Percentiles rank a stretch among this genome's conserved stretches.
These are phyloP conservation scores for Leishmania turanica DNA, from an alignment of 208 protist species.

Conservation along the genomic window DNA sequence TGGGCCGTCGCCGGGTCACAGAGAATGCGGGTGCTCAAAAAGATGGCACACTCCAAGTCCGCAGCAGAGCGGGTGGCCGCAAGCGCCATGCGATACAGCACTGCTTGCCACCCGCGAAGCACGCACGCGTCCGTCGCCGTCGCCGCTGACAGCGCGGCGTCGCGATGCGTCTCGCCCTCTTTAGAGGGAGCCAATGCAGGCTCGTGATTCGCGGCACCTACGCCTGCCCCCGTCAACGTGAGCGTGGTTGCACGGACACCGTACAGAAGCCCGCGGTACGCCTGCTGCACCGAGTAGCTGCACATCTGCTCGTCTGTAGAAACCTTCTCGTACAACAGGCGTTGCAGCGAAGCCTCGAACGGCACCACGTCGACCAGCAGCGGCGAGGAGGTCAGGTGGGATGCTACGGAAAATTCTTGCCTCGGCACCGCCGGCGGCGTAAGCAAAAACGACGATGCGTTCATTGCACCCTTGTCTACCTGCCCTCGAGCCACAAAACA, in stretches of 20 bases:
- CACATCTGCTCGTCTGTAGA: slow-evolving; percentile 62
- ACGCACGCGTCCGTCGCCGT: not conserved
- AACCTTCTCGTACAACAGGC: slow-evolving; percentile 52
- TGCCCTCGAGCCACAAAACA: not conserved
- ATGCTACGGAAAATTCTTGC: not conserved
- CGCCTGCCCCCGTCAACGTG: not conserved
- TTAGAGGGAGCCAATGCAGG: not conserved
- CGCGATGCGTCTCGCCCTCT: not conserved
- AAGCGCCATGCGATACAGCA: slow-evolving; percentile 52
- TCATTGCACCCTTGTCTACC: not conserved
- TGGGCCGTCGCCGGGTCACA: slow-evolving; percentile 57
- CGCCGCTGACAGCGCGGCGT: not conserved
- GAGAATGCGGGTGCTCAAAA: slow-evolving; percentile 60
- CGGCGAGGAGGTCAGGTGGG: slow-evolving; percentile 4
- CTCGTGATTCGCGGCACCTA: not conserved
- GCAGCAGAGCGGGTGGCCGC: slow-evolving; percentile 22
- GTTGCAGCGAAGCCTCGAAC: slow-evolving; percentile 64
- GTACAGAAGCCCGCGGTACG: slow-evolving; percentile 60
- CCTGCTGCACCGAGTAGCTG: slow-evolving; percentile 75
- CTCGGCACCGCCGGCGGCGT: not conserved
- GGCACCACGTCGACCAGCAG: slow-evolving; percentile 46
- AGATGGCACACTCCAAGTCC: slow-evolving; percentile 41
- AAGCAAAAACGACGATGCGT: slow-evolving; percentile 1
- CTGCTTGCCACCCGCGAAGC: slow-evolving; percentile 45
- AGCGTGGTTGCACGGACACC: slow-evolving; percentile 38